phyloP scores from a whole-genome alignment of 2,329 filamentous ascomycete species.

The Tolypocladium paradoxum region DNA sequence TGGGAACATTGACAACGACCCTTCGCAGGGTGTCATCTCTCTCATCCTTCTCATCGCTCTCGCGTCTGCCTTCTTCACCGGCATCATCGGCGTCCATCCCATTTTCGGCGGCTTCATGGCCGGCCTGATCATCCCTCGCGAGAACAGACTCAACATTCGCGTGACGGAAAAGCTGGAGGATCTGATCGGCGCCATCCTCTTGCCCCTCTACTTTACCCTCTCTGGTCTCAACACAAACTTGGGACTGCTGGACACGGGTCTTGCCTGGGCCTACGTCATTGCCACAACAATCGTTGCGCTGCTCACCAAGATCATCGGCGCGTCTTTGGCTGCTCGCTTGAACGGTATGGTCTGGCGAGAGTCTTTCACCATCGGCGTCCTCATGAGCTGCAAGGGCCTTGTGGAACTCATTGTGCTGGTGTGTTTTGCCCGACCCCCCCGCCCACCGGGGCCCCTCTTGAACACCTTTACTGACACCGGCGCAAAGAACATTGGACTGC shows the following conservation, averaged over 20 bases:
- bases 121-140: conserved; percentile 81
- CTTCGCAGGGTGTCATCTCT: conserved; percentile 73
- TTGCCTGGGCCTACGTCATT: conserved; percentile 83
- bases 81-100: conserved; percentile 83
- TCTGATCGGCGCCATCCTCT: conserved; percentile 69
- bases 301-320: conserved; percentile 73
- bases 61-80: conserved; percentile 73
- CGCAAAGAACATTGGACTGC: conserved; percentile 57
- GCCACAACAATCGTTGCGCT: conserved; percentile 77
- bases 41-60: conserved; percentile 73
- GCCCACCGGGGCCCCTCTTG: too few species aligned
- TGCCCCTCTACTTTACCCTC: conserved; percentile 87
- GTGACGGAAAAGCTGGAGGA: conserved; percentile 93
- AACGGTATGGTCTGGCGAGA: conserved; percentile 84
- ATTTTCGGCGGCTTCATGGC: conserved; percentile 92
- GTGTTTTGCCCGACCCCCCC: conserved; percentile 18
- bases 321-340: conserved; percentile 63
- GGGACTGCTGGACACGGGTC: conserved; percentile 69
- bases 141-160: conserved; percentile 82
- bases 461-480: not conserved
- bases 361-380: conserved; percentile 71
- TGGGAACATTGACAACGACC: conserved; percentile 75
- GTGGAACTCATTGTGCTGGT: conserved; percentile 92
- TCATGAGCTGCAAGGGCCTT: conserved; percentile 96
- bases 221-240: conserved; percentile 84